These are phyloP conservation scores for Coemansia sp. DNA, from an alignment of 192 early-diverging fungal species.

Conservation along the genomic window DNA sequence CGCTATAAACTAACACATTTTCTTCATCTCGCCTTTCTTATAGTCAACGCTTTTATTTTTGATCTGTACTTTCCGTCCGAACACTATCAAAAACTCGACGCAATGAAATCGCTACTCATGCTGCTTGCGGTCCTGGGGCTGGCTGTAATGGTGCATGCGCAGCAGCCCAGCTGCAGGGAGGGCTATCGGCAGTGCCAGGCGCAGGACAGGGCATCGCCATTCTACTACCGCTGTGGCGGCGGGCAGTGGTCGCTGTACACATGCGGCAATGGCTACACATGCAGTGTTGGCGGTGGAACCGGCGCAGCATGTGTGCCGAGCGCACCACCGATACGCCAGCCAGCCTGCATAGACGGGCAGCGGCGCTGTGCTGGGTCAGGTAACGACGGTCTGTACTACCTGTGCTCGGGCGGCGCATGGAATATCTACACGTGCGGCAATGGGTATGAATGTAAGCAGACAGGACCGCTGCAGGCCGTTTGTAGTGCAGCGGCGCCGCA, in stretches of 20 bases:
- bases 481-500: conserved; percentile 23
- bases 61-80: background rate
- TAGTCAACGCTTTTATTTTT: background rate
- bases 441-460: conserved; percentile 37
- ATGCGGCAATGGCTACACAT: conserved; percentile 41
- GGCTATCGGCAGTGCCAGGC: conserved; percentile 37
- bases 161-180: conserved; percentile 21
- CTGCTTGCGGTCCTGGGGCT: conserved; percentile 1
- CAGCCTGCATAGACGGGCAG: conserved; percentile 32
- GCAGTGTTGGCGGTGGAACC: conserved; percentile 12
- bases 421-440: conserved; percentile 41
- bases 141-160: background rate
- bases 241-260: conserved; percentile 38
- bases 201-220: conserved; percentile 21
- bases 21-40: background rate
- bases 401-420: conserved; percentile 38
- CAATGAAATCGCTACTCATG: background rate
- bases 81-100: no score
- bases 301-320: conserved; percentile 19
- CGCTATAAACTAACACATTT: conserved; percentile 3
- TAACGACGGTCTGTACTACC: conserved; percentile 34
- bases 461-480: conserved; percentile 25
- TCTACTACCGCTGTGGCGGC: conserved; percentile 36
- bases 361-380: conserved; percentile 32
- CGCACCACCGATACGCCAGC: conserved; percentile 3